A percentile compares a stretch with the other conserved stretches of the same genome.
phyloP scores from a whole-genome alignment of 2,329 filamentous ascomycete genomes.

The Fusarium palustre region DNA sequence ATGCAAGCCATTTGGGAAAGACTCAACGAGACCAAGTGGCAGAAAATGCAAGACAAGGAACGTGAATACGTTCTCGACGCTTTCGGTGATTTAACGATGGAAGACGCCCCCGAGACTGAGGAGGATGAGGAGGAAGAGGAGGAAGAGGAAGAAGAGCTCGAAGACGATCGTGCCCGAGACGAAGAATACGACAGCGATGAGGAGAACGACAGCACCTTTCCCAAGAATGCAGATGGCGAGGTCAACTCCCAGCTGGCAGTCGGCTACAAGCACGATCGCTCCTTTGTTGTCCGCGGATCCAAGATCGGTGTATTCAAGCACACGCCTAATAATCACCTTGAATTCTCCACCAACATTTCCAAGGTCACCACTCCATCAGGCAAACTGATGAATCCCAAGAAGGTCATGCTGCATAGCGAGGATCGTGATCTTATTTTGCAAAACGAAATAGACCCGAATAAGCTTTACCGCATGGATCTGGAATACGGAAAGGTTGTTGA shows the following conservation, averaged over 20 bases:
- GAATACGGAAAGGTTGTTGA: conserved; percentile 98
- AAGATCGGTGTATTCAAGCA: conserved; percentile 99
- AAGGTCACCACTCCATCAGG: conserved; percentile 92
- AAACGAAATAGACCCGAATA: conserved; percentile 84
- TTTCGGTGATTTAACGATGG: conserved; percentile 94
- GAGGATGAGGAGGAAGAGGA: conserved; percentile 64
- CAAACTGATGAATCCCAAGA: conserved; percentile 91
- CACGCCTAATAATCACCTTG: conserved; percentile 88
- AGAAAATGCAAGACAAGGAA: conserved; percentile 90
- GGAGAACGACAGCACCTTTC: conserved; percentile 78
- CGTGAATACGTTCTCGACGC: conserved; percentile 95
- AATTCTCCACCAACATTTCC: conserved; percentile 97
- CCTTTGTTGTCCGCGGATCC: conserved; percentile 94
- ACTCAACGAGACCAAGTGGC: conserved; percentile 93
- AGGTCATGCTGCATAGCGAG: conserved; percentile 94
- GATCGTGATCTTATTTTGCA: conserved; percentile 92
- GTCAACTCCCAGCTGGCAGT: conserved; percentile 95
- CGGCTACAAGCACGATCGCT: conserved; percentile 95
- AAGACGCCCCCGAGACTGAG: conserved; percentile 70
- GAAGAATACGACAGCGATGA: conserved; percentile 78
- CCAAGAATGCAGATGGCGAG: conserved; percentile 79
- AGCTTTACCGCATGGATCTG: conserved; percentile 95
- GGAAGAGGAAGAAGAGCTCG: conserved; percentile 67
- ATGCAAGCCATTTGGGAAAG: conserved; percentile 98
- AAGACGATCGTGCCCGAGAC: conserved; percentile 73